phyloP scores from a whole-genome alignment of 179 eudicot species.

The Patellifolia procumbens region DNA sequence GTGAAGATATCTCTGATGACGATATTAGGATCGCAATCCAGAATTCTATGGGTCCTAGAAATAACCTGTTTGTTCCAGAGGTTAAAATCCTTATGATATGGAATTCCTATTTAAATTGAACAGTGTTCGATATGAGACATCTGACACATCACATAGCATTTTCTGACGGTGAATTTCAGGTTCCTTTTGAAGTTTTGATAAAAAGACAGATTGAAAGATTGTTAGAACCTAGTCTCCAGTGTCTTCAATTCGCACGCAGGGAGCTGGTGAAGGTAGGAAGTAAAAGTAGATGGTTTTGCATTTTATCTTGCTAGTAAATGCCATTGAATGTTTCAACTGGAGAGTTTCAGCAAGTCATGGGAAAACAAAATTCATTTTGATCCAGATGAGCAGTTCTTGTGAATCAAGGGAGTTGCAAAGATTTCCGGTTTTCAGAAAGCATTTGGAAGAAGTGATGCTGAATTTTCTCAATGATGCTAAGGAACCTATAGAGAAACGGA shows the following conservation, averaged over 20 bases:
- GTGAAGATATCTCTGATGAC: constrained; percentile 77
- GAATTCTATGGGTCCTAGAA: constrained; percentile 80
- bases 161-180: constrained; percentile 34
- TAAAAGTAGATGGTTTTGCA: neutral
- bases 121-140: neutral
- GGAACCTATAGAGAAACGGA: constrained; percentile 34
- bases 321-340: neutral
- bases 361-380: neutral
- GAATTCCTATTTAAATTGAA: neutral
- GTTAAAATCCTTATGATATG: constrained; percentile 27
- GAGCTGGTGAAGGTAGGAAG: constrained; percentile 67
- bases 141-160: neutral
- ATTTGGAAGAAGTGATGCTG: constrained; percentile 21
- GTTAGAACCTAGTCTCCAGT: constrained; percentile 86
- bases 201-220: constrained; percentile 75
- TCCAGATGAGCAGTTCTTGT: constrained; percentile 68
- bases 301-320: constrained; percentile 4
- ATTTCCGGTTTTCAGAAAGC: constrained; percentile 29
- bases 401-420: constrained; percentile 27
- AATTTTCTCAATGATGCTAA: constrained; percentile 30
- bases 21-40: constrained; percentile 85
- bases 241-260: constrained; percentile 73
- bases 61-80: constrained; percentile 79
- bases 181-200: constrained; percentile 79
- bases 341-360: neutral